These are phyloP conservation scores for Paramecium pentaurelia DNA, from an alignment of 73 alveolate genomes.

Conservation along the genomic window DNA sequence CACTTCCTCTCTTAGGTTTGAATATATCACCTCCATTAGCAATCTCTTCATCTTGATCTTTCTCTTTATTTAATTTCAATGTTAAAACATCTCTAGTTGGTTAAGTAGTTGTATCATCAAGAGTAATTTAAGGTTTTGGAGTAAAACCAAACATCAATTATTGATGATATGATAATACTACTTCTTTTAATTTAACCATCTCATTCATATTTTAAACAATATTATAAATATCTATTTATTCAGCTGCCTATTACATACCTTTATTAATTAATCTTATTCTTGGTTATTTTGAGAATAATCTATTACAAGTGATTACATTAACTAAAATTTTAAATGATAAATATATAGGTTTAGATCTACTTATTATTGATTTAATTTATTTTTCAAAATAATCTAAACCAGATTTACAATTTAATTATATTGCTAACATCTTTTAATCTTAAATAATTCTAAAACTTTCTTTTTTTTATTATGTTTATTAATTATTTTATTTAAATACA, in stretches of 20 bases:
- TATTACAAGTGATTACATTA: background rate
- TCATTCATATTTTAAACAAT: background rate
- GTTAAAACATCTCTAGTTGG: background rate
- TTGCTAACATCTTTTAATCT: background rate
- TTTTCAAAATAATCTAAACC: background rate
- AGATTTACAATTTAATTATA: background rate
- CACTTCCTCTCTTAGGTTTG: background rate
- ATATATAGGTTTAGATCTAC: background rate
- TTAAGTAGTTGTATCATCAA: background rate
- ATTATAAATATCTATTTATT: background rate
- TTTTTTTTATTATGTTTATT: background rate
- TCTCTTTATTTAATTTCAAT: background rate
- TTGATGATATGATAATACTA: background rate
- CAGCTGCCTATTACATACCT: background rate
- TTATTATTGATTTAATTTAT: background rate
- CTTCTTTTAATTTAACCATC: background rate
- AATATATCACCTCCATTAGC: background rate
- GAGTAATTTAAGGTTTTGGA: background rate
- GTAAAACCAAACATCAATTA: slow-evolving; percentile 1
- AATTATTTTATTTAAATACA: background rate
- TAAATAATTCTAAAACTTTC: background rate
- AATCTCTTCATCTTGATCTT: background rate
- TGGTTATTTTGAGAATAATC: background rate
- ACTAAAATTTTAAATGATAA: background rate
- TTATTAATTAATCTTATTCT: background rate